Percentiles rank a stretch among this genome's conserved stretches.
Conservation (phyloP, 2,329 filamentous ascomycete species). For the Colletotrichum magnum region DNA sequence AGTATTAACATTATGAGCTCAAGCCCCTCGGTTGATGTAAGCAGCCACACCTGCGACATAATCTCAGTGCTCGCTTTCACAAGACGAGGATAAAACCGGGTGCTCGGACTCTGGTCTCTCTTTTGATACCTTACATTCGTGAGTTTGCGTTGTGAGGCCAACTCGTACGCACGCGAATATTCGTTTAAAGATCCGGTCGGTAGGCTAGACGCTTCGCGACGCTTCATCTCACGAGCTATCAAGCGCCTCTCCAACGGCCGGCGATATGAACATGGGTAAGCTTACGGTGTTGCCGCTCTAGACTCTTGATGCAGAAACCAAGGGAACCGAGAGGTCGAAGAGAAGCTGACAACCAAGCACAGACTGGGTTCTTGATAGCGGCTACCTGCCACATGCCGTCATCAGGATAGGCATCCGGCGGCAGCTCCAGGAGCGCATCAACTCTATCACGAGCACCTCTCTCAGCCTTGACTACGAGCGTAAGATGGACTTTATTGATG, state of each 20-base stretch:
- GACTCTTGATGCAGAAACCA: no score
- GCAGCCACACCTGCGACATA: no score
- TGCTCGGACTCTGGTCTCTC: slow-evolving; percentile 24
- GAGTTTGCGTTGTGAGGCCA: background rate
- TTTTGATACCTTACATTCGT: background rate
- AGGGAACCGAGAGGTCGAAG: background rate
- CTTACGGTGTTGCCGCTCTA: background rate
- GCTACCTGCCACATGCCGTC: slow-evolving; percentile 73
- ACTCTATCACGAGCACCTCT: slow-evolving; percentile 67
- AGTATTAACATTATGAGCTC: no score
- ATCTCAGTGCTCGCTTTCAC: no score
- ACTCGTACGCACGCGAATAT: background rate
- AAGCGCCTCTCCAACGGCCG: no score
- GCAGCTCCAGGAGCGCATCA: slow-evolving; percentile 74
- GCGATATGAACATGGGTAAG: slow-evolving; percentile 37
- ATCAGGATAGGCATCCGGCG: slow-evolving; percentile 76
- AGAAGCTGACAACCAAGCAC: background rate
- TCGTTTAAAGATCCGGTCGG: background rate
- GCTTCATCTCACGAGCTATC: no score
- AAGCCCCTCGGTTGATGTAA: no score
- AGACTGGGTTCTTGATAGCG: slow-evolving; percentile 74
- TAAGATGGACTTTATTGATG: slow-evolving; percentile 75
- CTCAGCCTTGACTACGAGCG: slow-evolving; percentile 66
- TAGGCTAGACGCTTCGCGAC: no score
- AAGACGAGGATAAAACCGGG: background rate